These are phyloP conservation scores for Boletellus emodensis DNA, from an alignment of 768 basidiomycete genomes.

Conservation along the genomic window DNA sequence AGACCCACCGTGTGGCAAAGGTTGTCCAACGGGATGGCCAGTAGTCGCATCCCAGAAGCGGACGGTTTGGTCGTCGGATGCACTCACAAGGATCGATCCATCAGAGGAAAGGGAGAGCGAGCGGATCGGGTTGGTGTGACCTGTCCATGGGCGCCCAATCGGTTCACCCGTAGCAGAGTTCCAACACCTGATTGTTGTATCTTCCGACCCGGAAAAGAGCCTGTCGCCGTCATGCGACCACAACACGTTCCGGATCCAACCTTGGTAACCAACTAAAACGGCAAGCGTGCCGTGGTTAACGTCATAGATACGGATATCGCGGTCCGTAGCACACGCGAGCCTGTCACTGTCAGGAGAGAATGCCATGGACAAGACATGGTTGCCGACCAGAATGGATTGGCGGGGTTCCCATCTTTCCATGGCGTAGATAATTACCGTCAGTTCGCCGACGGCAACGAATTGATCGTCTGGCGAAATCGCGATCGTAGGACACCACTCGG, in stretches of 20 bases:
- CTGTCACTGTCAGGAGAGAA: slow-evolving; percentile 1
- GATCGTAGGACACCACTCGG: not conserved
- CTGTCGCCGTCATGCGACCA: slow-evolving; percentile 9
- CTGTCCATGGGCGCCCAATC: slow-evolving; percentile 1
- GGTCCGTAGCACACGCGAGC: slow-evolving; percentile 6
- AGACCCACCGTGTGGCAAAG: not conserved
- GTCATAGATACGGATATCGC: not conserved
- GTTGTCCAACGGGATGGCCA: not conserved
- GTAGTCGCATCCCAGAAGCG: slow-evolving; percentile 3
- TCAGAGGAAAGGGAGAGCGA: not conserved
- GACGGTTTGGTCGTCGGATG: not conserved
- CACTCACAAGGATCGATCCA: slow-evolving; percentile 3
- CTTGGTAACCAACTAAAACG: not conserved
- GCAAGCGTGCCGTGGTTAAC: not conserved
- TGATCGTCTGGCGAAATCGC: slow-evolving; percentile 1
- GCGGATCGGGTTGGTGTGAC: slow-evolving; percentile 7
- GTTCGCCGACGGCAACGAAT: not conserved
- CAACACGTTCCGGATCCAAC: not conserved
- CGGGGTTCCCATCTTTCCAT: no score
- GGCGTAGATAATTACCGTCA: not conserved
- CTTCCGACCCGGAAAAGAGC: slow-evolving; percentile 1
- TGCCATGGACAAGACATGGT: not conserved
- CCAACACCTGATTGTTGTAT: slow-evolving; percentile 1
- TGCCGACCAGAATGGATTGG: not conserved
- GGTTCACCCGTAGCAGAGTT: not conserved